Evolutionary conservation across 768 basidiomycete species (phyloP).

Genomic region (Phanerodontia chrysosporium): DNA sequence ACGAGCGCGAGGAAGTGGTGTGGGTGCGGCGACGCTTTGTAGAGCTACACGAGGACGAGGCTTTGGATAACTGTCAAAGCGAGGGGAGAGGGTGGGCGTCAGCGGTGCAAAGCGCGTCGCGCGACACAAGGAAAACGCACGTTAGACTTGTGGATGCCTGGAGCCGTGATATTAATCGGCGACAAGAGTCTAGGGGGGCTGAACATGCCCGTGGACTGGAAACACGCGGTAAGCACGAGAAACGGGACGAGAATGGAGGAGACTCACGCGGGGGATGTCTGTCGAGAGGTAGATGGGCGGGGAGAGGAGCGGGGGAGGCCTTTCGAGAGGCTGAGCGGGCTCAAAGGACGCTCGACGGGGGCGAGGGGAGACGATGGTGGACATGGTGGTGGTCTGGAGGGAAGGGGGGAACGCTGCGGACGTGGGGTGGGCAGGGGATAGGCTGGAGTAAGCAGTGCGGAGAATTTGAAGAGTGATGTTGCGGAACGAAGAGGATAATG

Average conservation of each 20-base stretch:
- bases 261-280: conserved; percentile 21
- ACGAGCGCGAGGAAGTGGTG: conserved; percentile 34
- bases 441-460: conserved; percentile 8
- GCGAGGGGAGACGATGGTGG: conserved; percentile 39
- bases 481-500: background rate
- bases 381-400: conserved; percentile 25
- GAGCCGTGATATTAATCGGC: conserved; percentile 33
- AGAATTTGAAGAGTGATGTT: background rate
- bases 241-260: background rate
- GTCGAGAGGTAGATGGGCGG: conserved; percentile 25
- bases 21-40: conserved; percentile 32
- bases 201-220: conserved; percentile 19
- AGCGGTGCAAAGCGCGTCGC: conserved; percentile 9
- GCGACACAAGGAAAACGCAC: conserved; percentile 20
- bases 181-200: conserved; percentile 34
- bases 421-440: conserved; percentile 7
- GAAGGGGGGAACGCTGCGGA: conserved; percentile 5
- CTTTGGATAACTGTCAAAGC: conserved; percentile 32
- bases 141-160: conserved; percentile 17
- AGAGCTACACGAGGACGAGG: conserved; percentile 34
- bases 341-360: conserved; percentile 28
- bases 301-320: conserved; percentile 11
- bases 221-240: conserved; percentile 22
- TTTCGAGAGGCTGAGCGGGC: conserved; percentile 6
- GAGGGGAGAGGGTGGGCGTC: background rate